Evolutionary conservation across 2,329 filamentous ascomycete species (phyloP), one percentile per base, ranked within the genome.

Genomic region (Tolypocladium ovalisporum): DNA sequence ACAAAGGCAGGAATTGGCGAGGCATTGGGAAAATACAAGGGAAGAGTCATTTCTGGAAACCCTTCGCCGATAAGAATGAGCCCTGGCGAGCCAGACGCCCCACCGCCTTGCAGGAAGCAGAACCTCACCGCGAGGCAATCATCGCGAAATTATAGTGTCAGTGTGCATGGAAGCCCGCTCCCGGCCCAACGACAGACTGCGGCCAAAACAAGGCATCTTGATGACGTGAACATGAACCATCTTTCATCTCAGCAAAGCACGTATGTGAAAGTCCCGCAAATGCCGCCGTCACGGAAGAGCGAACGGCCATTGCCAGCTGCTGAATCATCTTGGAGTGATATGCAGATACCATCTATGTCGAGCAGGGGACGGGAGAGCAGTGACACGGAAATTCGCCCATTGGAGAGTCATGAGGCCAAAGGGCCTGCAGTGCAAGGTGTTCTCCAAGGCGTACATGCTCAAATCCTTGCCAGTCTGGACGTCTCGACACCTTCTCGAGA

Each of bases 121-220:
- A 40, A 32, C 8, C 42, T 42, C 8, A 17, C 32, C 19, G 24
- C 49, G 4, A 56, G 49, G 35, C 47, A 35, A 17, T 3, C 24
- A 32, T 51, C 29, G 9, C 54, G 57, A n/a, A 57, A 52, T 10
- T 59, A 54, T 36, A 59, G 57, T 40, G 10, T 59, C 22, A 57
- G 57, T 24, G 19, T 29, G 17, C 24, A 57, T 22, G 57, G 57
- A 39, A 59, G 57, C 24, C 57, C 57, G 3, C 24, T 59, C 34
- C 57, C 57, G 10, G 29, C 15, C n/a, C 39, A 37, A 4, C 32
- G 27, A 37, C 55, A 35, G 17, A 19, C 44, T n/a, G 44, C 17
- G 12, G 44, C 35, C 22, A 27, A 19, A 39, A 10, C 5, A 10
- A 19, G 22, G 15, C 51, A 19, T 12, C 34, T 36, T 22, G 40